phyloP scores from a whole-genome alignment of 1,284 basidiomycete genomes.

The Phaffia rhodozyma region DNA sequence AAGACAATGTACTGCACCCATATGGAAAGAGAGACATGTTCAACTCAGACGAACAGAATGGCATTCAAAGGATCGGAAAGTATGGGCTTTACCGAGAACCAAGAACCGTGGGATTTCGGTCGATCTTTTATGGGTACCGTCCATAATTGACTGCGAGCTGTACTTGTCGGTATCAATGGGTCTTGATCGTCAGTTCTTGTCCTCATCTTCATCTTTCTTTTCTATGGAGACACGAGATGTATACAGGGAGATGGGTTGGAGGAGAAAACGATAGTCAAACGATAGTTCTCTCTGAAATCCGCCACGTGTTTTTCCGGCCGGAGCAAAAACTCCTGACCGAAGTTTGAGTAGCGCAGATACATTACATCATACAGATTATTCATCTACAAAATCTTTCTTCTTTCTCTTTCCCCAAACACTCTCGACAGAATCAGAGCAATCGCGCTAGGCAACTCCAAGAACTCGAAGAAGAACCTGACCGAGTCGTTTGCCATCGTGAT shows the following conservation, averaged over 20 bases:
- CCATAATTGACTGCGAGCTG: not conserved
- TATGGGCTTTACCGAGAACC: slow-evolving; percentile 3
- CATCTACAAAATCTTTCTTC: not conserved
- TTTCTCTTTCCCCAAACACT: not conserved
- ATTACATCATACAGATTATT: too few species aligned
- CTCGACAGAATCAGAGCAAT: not conserved
- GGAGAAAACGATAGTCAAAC: not conserved
- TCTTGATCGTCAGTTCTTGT: too few species aligned
- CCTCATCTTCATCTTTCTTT: too few species aligned
- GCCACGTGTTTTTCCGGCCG: not conserved
- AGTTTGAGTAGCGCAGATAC: too few species aligned
- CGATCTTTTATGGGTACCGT: not conserved
- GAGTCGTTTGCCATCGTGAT: slow-evolving; percentile 19
- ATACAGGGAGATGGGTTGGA: not conserved
- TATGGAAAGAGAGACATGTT: not conserved
- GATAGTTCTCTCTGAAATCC: not conserved
- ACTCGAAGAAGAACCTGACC: slow-evolving; percentile 19
- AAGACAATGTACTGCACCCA: slow-evolving; percentile 37
- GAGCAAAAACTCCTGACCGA: too few species aligned
- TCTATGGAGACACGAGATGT: not conserved
- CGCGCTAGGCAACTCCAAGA: slow-evolving; percentile 13
- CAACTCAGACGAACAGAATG: not conserved
- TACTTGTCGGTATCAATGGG: not conserved
- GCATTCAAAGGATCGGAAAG: not conserved
- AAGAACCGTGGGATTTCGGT: slow-evolving; percentile 3